A percentile compares a stretch with the other conserved stretches of the same genome.
phyloP scores from a whole-genome alignment of 192 early-diverging fungal genomes.

The Coemansia reversa region DNA sequence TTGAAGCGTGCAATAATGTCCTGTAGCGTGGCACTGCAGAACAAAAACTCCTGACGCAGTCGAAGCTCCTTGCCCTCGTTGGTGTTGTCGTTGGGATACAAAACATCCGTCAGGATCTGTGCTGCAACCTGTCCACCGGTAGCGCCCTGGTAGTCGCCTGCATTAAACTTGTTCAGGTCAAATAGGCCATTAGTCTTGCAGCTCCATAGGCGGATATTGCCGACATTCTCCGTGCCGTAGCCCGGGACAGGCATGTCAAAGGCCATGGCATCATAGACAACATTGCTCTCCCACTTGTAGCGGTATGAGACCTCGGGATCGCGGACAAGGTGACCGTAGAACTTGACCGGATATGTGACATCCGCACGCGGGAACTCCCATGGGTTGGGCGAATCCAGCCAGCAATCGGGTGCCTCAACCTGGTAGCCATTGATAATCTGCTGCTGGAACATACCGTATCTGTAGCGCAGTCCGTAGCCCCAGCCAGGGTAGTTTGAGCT shows the following conservation, averaged over 20 bases:
- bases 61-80: slow-evolving; percentile 94
- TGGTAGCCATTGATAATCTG: slow-evolving; percentile 95
- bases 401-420: slow-evolving; percentile 92
- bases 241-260: slow-evolving; percentile 98
- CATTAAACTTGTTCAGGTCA: slow-evolving; percentile 83
- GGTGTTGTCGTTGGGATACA: slow-evolving; percentile 99
- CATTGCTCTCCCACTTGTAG: slow-evolving; percentile 82
- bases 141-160: slow-evolving; percentile 89
- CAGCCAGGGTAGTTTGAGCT: slow-evolving; percentile 91
- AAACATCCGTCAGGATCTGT: slow-evolving; percentile 90
- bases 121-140: slow-evolving; percentile 90
- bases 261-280: slow-evolving; percentile 87
- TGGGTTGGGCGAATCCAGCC: slow-evolving; percentile 95
- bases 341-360: slow-evolving; percentile 84
- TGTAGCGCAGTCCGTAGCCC: slow-evolving; percentile 97
- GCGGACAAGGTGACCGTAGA: slow-evolving; percentile 84
- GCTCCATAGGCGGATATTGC: slow-evolving; percentile 97
- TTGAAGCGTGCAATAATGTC: slow-evolving; percentile 94
- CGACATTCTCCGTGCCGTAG: slow-evolving; percentile 89
- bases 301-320: slow-evolving; percentile 67
- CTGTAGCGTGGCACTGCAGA: slow-evolving; percentile 85
- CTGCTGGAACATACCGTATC: slow-evolving; percentile 99
- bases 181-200: slow-evolving; percentile 88
- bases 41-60: slow-evolving; percentile 98
- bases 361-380: slow-evolving; percentile 96